Evolutionary conservation across 192 early-diverging fungal species (phyloP), one percentile per base, ranked within the genome.

Genomic region (Podila epicladia): DNA sequence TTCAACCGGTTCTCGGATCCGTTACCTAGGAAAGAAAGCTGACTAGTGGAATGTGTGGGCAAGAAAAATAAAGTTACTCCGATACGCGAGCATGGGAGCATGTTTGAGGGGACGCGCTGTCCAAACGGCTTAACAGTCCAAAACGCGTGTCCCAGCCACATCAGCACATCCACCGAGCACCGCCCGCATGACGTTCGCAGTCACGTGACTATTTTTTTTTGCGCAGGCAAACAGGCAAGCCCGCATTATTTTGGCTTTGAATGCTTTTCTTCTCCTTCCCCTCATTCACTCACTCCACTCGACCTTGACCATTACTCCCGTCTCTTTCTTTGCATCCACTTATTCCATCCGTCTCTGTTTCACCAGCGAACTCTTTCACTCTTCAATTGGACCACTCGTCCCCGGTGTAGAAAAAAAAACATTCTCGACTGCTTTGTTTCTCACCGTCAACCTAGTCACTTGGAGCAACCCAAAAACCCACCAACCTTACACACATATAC

Each of bases 291-390:
- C 49, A 31, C 37, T 19, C 0, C 33, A 57, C 33, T 53, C 33
- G 8, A 33, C 73, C n/a, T 65, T 37, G 29, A 20, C 58, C 65
- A 51, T 7, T n/a, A n/a, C n/a, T n/a, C 55, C 31, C 19, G 29
- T 20, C 19, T 22, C 59, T 35, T 65, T 32, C 55, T n/a, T 50
- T 45, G 32, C 31, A 48, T 35, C 37, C 13, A 41, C 48, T 29
- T 12, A 12, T 26, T 48, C 57, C 48, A 29, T 22, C 29, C 28
- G 4, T 33, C 33, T 60, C 35, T 19, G 31, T 63, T 67, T 60
- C 24, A 41, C 51, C 41, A 57, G n/a, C 41, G 24, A 55, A 55
- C 6, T 24, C 53, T n/a, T n/a, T 55, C 22, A 24, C 5, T n/a
- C n/a, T n/a, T n/a, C n/a, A n/a, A n/a, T 37, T 11, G 2, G 26